Percentiles rank a stretch among this genome's conserved stretches.
Evolutionary conservation across 2,329 filamentous ascomycete genomes (phyloP).

Genomic region (Graphilbum ipis-grandicollis): DNA sequence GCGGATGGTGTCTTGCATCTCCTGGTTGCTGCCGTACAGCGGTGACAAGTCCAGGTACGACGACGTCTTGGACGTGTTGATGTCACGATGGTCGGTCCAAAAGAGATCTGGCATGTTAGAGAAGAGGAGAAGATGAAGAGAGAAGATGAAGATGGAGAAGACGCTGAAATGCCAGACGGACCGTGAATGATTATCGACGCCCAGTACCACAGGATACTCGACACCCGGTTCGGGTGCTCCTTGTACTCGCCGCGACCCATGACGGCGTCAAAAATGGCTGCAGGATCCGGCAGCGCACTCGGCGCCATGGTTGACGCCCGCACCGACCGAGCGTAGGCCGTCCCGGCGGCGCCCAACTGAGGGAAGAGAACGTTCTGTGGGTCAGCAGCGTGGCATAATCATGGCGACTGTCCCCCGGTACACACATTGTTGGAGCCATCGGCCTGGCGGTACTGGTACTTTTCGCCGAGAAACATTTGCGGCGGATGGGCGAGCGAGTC

Average conservation of each 20-base stretch:
- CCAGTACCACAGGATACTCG: conserved; percentile 56
- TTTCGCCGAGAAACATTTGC: conserved; percentile 42
- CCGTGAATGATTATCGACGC: conserved; percentile 58
- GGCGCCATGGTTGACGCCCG: conserved; percentile 40
- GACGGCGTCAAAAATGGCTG: conserved; percentile 41
- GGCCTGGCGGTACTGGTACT: conserved; percentile 47
- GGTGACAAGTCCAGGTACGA: conserved; percentile 57
- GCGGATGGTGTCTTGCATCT: conserved; percentile 47
- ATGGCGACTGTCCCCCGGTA: not conserved
- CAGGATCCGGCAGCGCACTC: conserved; percentile 50
- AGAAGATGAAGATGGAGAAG: too few relatives aligned
- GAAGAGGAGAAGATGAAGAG: not conserved
- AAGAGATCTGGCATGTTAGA: conserved; percentile 36
- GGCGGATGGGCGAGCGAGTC: conserved; percentile 56
- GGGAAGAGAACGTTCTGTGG: conserved; percentile 45
- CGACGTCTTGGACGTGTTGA: conserved; percentile 46
- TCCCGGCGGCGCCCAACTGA: conserved; percentile 47
- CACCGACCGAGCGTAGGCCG: conserved; percentile 48
- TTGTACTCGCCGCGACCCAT: conserved; percentile 37
- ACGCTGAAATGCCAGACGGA: too few relatives aligned
- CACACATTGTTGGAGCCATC: conserved; percentile 52
- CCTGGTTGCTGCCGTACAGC: conserved; percentile 51
- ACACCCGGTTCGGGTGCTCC: conserved; percentile 54
- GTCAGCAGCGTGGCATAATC: not conserved
- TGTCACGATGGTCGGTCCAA: conserved; percentile 46